Conservation (phyloP, 2,329 filamentous ascomycete species). For the Diaporthe vexans region DNA sequence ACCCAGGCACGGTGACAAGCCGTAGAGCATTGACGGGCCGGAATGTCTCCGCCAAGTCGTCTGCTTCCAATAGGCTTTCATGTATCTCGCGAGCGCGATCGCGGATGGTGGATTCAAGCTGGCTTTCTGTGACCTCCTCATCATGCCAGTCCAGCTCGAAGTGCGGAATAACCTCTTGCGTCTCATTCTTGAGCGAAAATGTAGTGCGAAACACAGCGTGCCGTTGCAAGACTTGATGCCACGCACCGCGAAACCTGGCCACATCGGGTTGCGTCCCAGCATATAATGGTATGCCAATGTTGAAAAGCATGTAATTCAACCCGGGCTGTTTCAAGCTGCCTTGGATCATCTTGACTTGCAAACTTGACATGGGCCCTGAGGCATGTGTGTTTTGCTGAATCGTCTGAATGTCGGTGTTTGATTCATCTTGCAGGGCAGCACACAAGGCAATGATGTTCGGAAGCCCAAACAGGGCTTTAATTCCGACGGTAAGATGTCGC, state of each 20-base stretch:
- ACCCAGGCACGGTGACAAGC: neutral
- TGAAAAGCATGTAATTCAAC: neutral
- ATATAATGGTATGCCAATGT: neutral
- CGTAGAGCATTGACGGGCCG: conserved; percentile 1
- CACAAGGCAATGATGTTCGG: neutral
- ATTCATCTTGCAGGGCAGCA: neutral
- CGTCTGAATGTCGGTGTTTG: neutral
- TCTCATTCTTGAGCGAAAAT: neutral
- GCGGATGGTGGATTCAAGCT: neutral
- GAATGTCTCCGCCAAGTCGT: neutral
- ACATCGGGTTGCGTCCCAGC: conserved; percentile 5
- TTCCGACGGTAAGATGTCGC: neutral
- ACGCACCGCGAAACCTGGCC: neutral
- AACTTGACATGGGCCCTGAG: conserved; percentile 4
- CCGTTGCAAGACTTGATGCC: neutral
- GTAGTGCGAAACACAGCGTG: neutral
- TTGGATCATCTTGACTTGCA: conserved; percentile 2
- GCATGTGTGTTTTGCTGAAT: neutral
- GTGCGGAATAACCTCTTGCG: neutral
- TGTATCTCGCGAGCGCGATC: neutral
- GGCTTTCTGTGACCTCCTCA: neutral
- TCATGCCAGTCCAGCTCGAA: neutral
- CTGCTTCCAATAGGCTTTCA: neutral
- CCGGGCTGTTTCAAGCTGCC: conserved; percentile 5
- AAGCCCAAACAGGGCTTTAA: neutral